Percentiles rank a stretch among this genome's conserved stretches.
These are phyloP conservation scores for Paramecium pentaurelia DNA, from an alignment of 73 alveolate genomes.

Conservation along the genomic window DNA sequence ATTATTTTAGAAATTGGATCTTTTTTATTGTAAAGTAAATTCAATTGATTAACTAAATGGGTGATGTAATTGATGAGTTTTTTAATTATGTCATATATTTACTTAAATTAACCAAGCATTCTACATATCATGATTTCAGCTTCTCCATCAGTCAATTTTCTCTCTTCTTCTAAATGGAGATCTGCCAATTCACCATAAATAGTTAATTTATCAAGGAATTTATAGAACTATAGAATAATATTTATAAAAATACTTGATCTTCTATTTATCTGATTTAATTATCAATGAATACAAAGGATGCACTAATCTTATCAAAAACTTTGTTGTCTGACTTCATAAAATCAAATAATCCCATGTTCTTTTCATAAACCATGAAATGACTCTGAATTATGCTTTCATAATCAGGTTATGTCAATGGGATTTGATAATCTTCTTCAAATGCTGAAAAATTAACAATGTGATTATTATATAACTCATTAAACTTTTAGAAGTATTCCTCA, in stretches of 20 bases:
- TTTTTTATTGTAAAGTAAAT: conserved; percentile 74
- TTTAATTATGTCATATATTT: conserved; percentile 74
- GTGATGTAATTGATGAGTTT: conserved; percentile 70
- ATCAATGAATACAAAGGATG: neutral
- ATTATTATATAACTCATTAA: conserved; percentile 41
- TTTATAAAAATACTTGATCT: neutral
- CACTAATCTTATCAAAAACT: neutral
- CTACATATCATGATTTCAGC: conserved; percentile 70
- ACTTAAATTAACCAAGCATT: conserved; percentile 72
- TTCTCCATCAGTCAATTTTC: conserved; percentile 70
- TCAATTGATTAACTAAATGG: conserved; percentile 73
- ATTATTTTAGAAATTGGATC: conserved; percentile 66
- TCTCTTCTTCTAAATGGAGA: conserved; percentile 69
- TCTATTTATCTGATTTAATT: neutral
- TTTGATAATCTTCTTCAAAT: conserved; percentile 46
- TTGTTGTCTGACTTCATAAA: conserved; percentile 11
- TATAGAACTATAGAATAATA: conserved; percentile 14
- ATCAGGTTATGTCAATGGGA: conserved; percentile 44
- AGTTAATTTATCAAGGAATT: conserved; percentile 17
- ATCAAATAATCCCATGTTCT: neutral
- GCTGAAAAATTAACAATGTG: conserved; percentile 44
- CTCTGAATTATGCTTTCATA: neutral
- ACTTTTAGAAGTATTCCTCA: conserved; percentile 56
- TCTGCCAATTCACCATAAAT: conserved; percentile 37
- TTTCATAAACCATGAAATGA: conserved; percentile 59